Conservation (phyloP, 2,329 filamentous ascomycete genomes). For the Exutisphaerella laricina region DNA sequence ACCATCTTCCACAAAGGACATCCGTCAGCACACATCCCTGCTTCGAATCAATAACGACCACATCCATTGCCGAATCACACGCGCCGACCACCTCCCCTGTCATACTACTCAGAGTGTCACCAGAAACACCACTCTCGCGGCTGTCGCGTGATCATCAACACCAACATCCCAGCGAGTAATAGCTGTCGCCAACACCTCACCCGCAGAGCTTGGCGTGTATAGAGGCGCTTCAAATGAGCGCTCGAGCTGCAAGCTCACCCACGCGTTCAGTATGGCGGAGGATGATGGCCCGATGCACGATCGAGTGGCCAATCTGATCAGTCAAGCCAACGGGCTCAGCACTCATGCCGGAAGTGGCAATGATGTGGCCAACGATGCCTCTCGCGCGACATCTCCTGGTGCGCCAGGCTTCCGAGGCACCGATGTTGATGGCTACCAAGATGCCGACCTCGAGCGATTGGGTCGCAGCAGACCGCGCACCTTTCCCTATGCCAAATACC, state of each 20-base stretch:
- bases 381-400: constrained; percentile 80
- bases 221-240: constrained; percentile 19
- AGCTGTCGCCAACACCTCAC: not conserved
- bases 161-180: not conserved
- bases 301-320: constrained; percentile 39
- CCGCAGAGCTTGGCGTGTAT: no score
- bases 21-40: no score
- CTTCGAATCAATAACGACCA: no score
- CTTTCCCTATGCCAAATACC: constrained; percentile 84
- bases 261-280: constrained; percentile 23
- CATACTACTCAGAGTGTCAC: no score
- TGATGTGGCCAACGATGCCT: constrained; percentile 58
- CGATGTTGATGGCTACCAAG: constrained; percentile 28
- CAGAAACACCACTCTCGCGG: not conserved
- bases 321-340: constrained; percentile 34
- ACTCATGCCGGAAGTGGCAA: constrained; percentile 22
- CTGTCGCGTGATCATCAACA: not conserved
- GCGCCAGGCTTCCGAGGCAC: constrained; percentile 45
- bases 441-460: constrained; percentile 49
- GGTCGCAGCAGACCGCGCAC: constrained; percentile 75
- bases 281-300: constrained; percentile 25
- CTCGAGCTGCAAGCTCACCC: constrained; percentile 14
- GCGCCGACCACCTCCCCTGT: no score
- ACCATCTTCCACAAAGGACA: no score
- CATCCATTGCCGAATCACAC: no score